phyloP scores from a whole-genome alignment of 2,329 filamentous ascomycete genomes.

The Monascus ruber region DNA sequence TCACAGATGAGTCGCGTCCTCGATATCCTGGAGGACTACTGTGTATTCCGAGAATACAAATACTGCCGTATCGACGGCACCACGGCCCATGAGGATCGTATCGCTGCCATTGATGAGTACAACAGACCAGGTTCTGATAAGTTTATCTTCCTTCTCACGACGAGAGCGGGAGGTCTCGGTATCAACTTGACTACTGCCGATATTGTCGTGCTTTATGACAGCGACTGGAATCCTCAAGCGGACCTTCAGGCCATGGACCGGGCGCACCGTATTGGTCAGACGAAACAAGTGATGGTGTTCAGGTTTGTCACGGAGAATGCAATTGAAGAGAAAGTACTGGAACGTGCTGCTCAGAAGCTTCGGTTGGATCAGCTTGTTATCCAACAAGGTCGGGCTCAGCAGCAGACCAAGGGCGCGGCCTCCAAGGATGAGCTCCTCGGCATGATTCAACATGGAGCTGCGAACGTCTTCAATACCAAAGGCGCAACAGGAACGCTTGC shows the following conservation, averaged over 20 bases:
- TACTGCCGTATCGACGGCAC: conserved; percentile 97
- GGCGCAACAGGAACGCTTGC: conserved; percentile 51
- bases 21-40: conserved; percentile 97
- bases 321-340: conserved; percentile 95
- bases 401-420: conserved; percentile 77
- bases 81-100: conserved; percentile 94
- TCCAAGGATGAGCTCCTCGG: conserved; percentile 92
- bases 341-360: conserved; percentile 91
- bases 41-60: conserved; percentile 85
- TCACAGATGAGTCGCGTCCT: conserved; percentile 97
- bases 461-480: conserved; percentile 75
- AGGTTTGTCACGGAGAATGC: conserved; percentile 96
- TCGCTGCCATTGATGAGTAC: conserved; percentile 95
- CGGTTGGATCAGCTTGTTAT: conserved; percentile 95
- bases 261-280: conserved; percentile 96
- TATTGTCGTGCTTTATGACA: conserved; percentile 93
- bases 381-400: conserved; percentile 89
- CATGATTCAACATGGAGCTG: conserved; percentile 99
- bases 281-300: conserved; percentile 94
- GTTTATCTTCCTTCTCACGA: conserved; percentile 91
- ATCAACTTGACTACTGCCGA: conserved; percentile 95
- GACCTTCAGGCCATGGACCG: conserved; percentile 98
- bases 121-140: conserved; percentile 93
- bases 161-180: conserved; percentile 85
- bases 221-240: conserved; percentile 97